A percentile compares a stretch with the other conserved stretches of the same genome.
Evolutionary conservation across 805 yeast genomes (phyloP).

Genomic region (Grigorovia humatica): DNA sequence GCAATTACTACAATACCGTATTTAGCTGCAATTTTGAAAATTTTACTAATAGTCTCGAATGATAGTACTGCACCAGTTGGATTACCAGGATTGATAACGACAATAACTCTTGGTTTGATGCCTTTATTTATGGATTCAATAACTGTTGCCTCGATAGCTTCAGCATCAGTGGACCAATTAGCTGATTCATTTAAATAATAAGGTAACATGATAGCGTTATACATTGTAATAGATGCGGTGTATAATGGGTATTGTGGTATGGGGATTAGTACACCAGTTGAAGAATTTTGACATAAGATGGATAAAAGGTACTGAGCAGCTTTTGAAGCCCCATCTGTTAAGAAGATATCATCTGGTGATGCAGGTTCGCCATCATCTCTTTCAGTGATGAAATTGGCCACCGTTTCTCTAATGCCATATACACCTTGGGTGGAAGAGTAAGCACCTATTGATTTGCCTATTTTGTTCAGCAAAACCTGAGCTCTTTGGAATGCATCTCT

Average conservation of each 20-base stretch:
- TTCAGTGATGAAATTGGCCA: constrained; percentile 65
- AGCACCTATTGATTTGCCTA: constrained; percentile 80
- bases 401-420: constrained; percentile 53
- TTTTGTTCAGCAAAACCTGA: constrained; percentile 39
- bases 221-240: constrained; percentile 81
- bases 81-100: constrained; percentile 94
- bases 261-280: constrained; percentile 79
- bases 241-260: constrained; percentile 97
- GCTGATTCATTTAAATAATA: constrained; percentile 73
- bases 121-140: constrained; percentile 41
- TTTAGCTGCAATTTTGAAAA: constrained; percentile 72
- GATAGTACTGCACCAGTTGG: constrained; percentile 88
- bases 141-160: constrained; percentile 47
- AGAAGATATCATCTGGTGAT: constrained; percentile 58
- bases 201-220: constrained; percentile 70
- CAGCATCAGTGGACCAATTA: constrained; percentile 75
- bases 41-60: constrained; percentile 52
- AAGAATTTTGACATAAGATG: constrained; percentile 52
- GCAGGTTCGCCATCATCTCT: constrained; percentile 77
- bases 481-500: constrained; percentile 72
- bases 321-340: constrained; percentile 91
- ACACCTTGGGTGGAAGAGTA: constrained; percentile 92
- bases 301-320: constrained; percentile 78
- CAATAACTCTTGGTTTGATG: constrained; percentile 62
- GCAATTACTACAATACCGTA: constrained; percentile 81